Conservation (phyloP, 805 yeast species). For the Dipodascus albidus region DNA sequence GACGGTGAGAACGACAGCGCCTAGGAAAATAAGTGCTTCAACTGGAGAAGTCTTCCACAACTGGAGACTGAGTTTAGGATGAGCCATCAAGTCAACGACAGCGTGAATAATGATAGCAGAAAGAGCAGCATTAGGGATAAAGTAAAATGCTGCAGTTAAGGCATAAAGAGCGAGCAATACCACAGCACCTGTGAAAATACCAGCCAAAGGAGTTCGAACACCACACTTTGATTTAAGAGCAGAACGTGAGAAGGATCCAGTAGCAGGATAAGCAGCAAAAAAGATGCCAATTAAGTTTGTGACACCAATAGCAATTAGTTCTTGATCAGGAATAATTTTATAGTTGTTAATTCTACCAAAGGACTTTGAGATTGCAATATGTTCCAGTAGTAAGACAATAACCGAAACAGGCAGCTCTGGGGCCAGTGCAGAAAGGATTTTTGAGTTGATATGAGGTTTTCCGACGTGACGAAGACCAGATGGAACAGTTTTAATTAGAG, state of each 20-base stretch:
- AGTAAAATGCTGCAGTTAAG: slow-evolving; percentile 73
- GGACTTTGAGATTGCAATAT: slow-evolving; percentile 86
- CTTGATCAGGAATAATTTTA: slow-evolving; percentile 87
- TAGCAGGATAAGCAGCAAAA: slow-evolving; percentile 89
- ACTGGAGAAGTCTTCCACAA: slow-evolving; percentile 65
- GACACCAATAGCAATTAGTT: slow-evolving; percentile 85
- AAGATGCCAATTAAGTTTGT: slow-evolving; percentile 85
- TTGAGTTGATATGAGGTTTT: slow-evolving; percentile 51
- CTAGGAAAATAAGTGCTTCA: slow-evolving; percentile 61
- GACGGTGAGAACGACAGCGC: slow-evolving; percentile 63
- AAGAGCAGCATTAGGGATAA: slow-evolving; percentile 81
- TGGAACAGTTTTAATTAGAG: slow-evolving; percentile 68
- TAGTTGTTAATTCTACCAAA: slow-evolving; percentile 89
- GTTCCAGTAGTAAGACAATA: slow-evolving; percentile 75
- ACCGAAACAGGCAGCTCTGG: slow-evolving; percentile 78
- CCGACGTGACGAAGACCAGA: slow-evolving; percentile 73
- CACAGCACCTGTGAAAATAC: slow-evolving; percentile 80
- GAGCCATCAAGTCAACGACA: slow-evolving; percentile 72
- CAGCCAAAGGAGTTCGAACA: slow-evolving; percentile 88
- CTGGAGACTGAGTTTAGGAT: slow-evolving; percentile 34
- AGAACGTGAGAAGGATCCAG: slow-evolving; percentile 91
- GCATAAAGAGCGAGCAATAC: slow-evolving; percentile 79
- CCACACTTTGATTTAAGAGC: slow-evolving; percentile 93
- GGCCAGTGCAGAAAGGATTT: slow-evolving; percentile 49
- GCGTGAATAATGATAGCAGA: slow-evolving; percentile 89